phyloP scores from a whole-genome alignment of 371 early-diverging fungal genomes.

The Sporodiniella umbellata region DNA sequence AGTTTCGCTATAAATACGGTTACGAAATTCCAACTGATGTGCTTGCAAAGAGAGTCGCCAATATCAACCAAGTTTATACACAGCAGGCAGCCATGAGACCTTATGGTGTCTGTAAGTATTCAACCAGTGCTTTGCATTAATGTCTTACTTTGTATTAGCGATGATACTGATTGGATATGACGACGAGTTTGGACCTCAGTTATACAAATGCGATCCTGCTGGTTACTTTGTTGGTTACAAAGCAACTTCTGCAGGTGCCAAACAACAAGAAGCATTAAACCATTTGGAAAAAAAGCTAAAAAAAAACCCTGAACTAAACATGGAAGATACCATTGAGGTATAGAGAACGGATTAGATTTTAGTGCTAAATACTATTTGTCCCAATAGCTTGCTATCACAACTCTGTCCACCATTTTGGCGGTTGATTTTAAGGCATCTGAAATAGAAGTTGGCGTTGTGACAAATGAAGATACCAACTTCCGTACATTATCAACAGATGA shows the following conservation, averaged over 20 bases:
- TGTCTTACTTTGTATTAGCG: slow-evolving; percentile 46
- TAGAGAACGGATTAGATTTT: background rate
- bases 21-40: slow-evolving; percentile 96
- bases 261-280: slow-evolving; percentile 95
- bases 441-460: slow-evolving; percentile 91
- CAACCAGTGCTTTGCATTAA: too few relatives aligned
- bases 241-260: slow-evolving; percentile 96
- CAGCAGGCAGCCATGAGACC: slow-evolving; percentile 99
- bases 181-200: slow-evolving; percentile 92
- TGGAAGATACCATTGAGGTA: slow-evolving; percentile 93
- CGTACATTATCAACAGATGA: slow-evolving; percentile 75
- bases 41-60: slow-evolving; percentile 96
- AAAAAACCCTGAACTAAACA: slow-evolving; percentile 73
- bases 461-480: slow-evolving; percentile 74
- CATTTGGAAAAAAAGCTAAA: slow-evolving; percentile 97
- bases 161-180: slow-evolving; percentile 96
- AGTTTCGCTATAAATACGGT: slow-evolving; percentile 97
- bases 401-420: slow-evolving; percentile 87
- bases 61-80: slow-evolving; percentile 97
- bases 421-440: slow-evolving; percentile 94
- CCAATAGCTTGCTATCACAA: slow-evolving; percentile 85
- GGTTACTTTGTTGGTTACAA: slow-evolving; percentile 97
- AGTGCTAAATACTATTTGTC: background rate
- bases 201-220: slow-evolving; percentile 98
- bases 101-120: slow-evolving; percentile 89